A percentile compares a stretch with the other conserved stretches of the same genome.
These are phyloP conservation scores for Sporothrix dimorphospora DNA, from an alignment of 2,329 filamentous ascomycete species.

Conservation along the genomic window DNA sequence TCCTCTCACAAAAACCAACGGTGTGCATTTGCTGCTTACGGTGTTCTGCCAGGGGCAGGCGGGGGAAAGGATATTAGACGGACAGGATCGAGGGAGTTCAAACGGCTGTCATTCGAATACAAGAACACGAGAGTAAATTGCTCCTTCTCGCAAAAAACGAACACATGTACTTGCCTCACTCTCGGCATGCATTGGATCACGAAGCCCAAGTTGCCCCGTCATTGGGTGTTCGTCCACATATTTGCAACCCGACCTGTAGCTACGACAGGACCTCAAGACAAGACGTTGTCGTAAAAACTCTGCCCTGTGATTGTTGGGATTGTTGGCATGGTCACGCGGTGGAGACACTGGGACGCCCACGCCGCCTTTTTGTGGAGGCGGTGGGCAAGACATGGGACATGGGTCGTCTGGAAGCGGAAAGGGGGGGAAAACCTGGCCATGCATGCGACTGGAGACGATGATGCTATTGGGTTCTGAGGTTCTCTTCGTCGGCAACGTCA, in stretches of 20 bases:
- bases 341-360: constrained; percentile 21
- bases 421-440: constrained; percentile 22
- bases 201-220: constrained; percentile 5
- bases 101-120: neutral
- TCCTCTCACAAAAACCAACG: neutral
- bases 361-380: constrained; percentile 27
- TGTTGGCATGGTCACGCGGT: constrained; percentile 26
- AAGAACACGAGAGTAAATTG: constrained; percentile 2
- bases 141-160: neutral
- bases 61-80: constrained; percentile 4
- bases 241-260: neutral
- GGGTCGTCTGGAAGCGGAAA: constrained; percentile 7
- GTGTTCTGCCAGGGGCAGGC: neutral
- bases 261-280: neutral
- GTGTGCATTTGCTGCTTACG: neutral
- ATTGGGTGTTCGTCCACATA: constrained; percentile 14
- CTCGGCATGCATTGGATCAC: neutral
- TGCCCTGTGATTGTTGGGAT: constrained; percentile 19
- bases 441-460: constrained; percentile 21
- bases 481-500: neutral
- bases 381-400: constrained; percentile 8
- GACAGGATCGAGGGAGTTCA: neutral
- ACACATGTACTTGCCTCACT: neutral
- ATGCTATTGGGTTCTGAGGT: constrained; percentile 16
- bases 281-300: constrained; percentile 19